Evolutionary conservation across 352 stramenopile genomes (phyloP).

Genomic region (Pythium rhizo-oryzae): DNA sequence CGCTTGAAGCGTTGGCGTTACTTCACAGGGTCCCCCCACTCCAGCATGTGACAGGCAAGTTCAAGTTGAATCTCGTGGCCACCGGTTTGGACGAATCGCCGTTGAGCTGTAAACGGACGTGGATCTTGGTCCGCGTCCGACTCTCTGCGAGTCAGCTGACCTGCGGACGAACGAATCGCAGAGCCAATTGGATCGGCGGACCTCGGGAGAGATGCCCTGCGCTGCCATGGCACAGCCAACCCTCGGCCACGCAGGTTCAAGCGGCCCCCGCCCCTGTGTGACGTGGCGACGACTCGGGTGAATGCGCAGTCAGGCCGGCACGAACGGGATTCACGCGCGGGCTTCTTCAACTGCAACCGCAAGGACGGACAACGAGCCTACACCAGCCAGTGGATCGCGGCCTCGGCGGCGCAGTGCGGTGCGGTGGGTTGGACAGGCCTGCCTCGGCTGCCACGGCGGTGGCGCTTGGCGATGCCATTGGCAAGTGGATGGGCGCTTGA

Average conservation of each 20-base stretch:
- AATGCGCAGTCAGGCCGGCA: constrained; percentile 15
- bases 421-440: not conserved
- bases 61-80: constrained; percentile 25
- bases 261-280: constrained; percentile 6
- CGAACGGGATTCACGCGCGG: too few relatives aligned
- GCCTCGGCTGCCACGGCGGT: not conserved
- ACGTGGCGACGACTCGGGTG: constrained; percentile 11
- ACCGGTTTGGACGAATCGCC: constrained; percentile 5
- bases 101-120: constrained; percentile 11
- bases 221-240: too few relatives aligned
- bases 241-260: constrained; percentile 5
- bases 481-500: not conserved
- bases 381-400: not conserved
- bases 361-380: not conserved
- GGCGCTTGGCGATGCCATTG: not conserved
- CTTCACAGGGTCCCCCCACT: constrained; percentile 1
- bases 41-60: constrained; percentile 21
- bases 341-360: not conserved
- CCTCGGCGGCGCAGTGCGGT: too few relatives aligned
- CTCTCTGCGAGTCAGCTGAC: constrained; percentile 5
- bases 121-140: not conserved
- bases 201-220: not conserved
- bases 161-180: constrained; percentile 8
- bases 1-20: constrained; percentile 15
- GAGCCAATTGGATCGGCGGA: not conserved